Conservation (phyloP, 1,284 basidiomycete species). For the Cutaneotrichosporon cavernicola region DNA sequence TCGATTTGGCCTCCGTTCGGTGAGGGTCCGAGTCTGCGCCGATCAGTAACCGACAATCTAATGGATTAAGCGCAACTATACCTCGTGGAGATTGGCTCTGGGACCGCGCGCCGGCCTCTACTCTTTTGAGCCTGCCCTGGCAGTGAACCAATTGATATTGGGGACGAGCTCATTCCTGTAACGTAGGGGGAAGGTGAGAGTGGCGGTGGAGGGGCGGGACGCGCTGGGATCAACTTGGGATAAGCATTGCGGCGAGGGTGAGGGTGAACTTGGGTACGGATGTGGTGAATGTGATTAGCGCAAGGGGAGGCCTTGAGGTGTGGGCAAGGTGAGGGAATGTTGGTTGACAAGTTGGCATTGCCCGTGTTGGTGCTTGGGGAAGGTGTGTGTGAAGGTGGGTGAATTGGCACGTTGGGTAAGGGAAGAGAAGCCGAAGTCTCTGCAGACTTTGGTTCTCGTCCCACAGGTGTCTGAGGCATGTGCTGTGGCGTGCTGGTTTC, state of each 20-base stretch:
- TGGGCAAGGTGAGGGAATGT: not conserved
- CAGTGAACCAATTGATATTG: not conserved
- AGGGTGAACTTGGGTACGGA: not conserved
- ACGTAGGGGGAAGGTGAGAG: not conserved
- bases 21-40: not conserved
- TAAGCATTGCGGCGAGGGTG: not conserved
- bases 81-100: not conserved
- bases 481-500: constrained; percentile 31
- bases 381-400: not conserved
- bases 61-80: not conserved
- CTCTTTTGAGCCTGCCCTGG: not conserved
- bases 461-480: not conserved
- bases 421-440: not conserved
- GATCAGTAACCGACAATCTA: not conserved
- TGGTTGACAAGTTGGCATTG: not conserved
- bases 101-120: not conserved
- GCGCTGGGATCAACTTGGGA: not conserved
- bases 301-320: not conserved
- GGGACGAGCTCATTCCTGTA: not conserved
- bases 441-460: not conserved
- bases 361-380: not conserved
- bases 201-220: not conserved
- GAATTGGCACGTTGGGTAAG: not conserved
- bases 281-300: not conserved
- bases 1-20: not conserved